These are phyloP conservation scores for Hyaloperonospora brassicae DNA, from an alignment of 352 stramenopile species.

Conservation along the genomic window DNA sequence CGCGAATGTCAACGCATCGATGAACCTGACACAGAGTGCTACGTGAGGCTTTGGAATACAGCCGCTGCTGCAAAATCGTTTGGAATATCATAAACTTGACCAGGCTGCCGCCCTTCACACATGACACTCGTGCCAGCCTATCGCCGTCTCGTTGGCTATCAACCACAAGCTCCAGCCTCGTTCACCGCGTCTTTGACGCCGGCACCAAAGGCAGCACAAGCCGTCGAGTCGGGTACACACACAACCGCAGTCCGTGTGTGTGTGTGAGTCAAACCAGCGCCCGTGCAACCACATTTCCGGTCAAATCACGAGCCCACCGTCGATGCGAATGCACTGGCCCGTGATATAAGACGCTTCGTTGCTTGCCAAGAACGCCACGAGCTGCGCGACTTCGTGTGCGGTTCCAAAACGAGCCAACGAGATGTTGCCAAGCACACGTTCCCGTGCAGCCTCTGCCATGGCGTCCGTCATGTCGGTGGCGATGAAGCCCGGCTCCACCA, in stretches of 20 bases:
- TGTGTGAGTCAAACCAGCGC: not conserved
- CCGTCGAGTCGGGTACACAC: slow-evolving; percentile 5
- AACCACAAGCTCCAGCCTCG: too few relatives aligned
- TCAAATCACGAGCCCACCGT: slow-evolving; percentile 73
- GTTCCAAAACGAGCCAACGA: slow-evolving; percentile 53
- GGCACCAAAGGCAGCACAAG: slow-evolving; percentile 10
- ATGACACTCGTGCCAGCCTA: too few relatives aligned
- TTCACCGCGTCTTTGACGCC: slow-evolving; percentile 2
- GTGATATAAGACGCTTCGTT: slow-evolving; percentile 80
- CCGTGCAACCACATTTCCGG: not conserved
- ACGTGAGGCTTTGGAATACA: too few relatives aligned
- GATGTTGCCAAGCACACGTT: slow-evolving; percentile 43
- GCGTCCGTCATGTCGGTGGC: slow-evolving; percentile 69
- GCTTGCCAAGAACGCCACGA: slow-evolving; percentile 72
- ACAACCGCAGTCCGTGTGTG: not conserved
- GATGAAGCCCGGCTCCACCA: slow-evolving; percentile 84
- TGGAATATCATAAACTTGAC: too few relatives aligned
- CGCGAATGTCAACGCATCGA: too few relatives aligned
- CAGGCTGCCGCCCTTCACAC: too few relatives aligned
- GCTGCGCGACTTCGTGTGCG: slow-evolving; percentile 64
- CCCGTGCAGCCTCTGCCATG: slow-evolving; percentile 44
- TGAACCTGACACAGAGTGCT: too few relatives aligned
- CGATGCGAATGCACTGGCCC: slow-evolving; percentile 72
- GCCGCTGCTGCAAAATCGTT: too few relatives aligned
- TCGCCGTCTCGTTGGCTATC: too few relatives aligned